Conservation (phyloP, 306 rosid genomes). For the Hippophae tibetana region DNA sequence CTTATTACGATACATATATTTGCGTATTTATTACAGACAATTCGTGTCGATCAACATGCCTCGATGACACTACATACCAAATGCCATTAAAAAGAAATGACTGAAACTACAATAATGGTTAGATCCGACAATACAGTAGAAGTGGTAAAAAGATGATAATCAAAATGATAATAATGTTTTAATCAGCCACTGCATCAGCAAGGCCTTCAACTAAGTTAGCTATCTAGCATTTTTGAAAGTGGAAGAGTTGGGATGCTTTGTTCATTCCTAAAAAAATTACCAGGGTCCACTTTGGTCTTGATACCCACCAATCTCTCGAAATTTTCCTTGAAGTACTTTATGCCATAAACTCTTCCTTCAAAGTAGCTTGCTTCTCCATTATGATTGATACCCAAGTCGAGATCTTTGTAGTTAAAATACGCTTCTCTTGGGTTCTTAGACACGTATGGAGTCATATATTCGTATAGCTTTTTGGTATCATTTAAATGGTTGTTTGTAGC, state of each 20-base stretch:
- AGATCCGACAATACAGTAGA: too few relatives aligned
- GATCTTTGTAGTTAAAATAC: constrained; percentile 42
- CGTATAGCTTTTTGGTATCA: constrained; percentile 18
- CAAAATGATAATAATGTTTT: too few relatives aligned
- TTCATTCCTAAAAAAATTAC: constrained; percentile 29
- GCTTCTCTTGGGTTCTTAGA: constrained; percentile 59
- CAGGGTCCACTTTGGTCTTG: constrained; percentile 28
- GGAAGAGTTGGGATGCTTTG: constrained; percentile 27
- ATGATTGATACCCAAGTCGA: constrained; percentile 38
- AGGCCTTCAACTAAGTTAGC: too few relatives aligned
- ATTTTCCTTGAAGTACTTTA: constrained; percentile 22
- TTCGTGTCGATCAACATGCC: too few relatives aligned
- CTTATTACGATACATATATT: too few relatives aligned
- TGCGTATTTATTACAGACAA: too few relatives aligned
- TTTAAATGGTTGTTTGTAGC: constrained; percentile 18
- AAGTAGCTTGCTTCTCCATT: neutral
- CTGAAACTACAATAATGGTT: too few relatives aligned
- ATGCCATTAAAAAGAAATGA: too few relatives aligned
- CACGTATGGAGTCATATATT: constrained; percentile 46
- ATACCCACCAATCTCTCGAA: constrained; percentile 20
- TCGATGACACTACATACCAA: too few relatives aligned
- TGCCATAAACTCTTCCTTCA: constrained; percentile 23
- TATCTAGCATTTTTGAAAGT: too few relatives aligned
- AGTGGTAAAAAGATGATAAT: too few relatives aligned
- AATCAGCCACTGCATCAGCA: too few relatives aligned